Evolutionary conservation across 2,329 filamentous ascomycete species (phyloP), one percentile per base, ranked within the genome.

Genomic region (Endothia cerciana): DNA sequence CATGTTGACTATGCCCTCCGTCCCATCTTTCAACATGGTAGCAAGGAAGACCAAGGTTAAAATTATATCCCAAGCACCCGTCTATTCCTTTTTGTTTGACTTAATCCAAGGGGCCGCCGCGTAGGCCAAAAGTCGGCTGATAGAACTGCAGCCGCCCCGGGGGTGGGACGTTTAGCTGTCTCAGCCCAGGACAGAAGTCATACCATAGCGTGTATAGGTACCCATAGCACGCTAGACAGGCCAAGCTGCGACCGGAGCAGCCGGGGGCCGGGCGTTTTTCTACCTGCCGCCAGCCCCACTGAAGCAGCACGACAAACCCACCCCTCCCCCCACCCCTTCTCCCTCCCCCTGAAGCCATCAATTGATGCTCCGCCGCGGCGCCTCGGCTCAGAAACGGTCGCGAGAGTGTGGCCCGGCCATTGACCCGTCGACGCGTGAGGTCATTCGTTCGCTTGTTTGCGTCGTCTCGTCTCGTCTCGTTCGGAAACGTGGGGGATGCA

Each of bases 261-360:
- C 53, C 36, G 28, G 36, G 55, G 8, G 6, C 8, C 62, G 62
- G 62, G 7, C n/a, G 51, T 67, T 65, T 65, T 67, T 67, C 65
- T 67, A 40, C 45, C 47, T 49, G 38, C 65, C 63, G 65, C 55
- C 40, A 28, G 62, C 33, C 51, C 55, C 62, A 30, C 55, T 17
- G 28, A n/a, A n/a, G n/a, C n/a, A n/a, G n/a, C n/a, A n/a, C n/a
- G n/a, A n/a, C n/a, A n/a, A n/a, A n/a, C n/a, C n/a, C n/a, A n/a
- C n/a, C n/a, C n/a, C n/a, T n/a, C n/a, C n/a, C n/a, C n/a, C n/a
- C n/a, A n/a, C n/a, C n/a, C n/a, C n/a, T n/a, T n/a, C n/a, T n/a
- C n/a, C n/a, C n/a, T n/a, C n/a, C n/a, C n/a, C n/a, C 33, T 36
- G 33, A 36, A 36, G 33, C 33, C 5, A 36, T 36, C 33, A n/a